Evolutionary conservation across 2,329 filamentous ascomycete genomes (phyloP).

Genomic region (Aspergillus novofumigatus): DNA sequence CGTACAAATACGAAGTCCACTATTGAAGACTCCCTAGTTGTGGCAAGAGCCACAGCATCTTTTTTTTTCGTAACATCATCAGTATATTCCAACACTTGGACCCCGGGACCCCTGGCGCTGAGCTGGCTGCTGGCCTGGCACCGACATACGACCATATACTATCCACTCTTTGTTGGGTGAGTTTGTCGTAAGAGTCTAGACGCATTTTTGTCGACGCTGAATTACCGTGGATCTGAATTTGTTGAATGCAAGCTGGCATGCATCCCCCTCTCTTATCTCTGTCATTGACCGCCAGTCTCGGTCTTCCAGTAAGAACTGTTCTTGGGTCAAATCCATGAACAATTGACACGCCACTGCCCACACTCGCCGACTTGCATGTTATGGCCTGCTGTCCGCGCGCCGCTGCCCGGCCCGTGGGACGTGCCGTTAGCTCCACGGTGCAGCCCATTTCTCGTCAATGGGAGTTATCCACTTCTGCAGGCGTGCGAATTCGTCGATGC

Average conservation of each 20-base stretch:
- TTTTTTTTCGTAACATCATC: background rate
- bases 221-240: slow-evolving; percentile 1
- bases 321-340: slow-evolving; percentile 15
- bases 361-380: slow-evolving; percentile 18
- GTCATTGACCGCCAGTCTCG: slow-evolving; percentile 20
- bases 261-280: background rate
- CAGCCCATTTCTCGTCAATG: slow-evolving; percentile 9
- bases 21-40: background rate
- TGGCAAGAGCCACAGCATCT: background rate
- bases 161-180: slow-evolving; percentile 1
- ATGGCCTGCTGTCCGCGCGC: slow-evolving; percentile 19
- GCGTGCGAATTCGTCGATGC: slow-evolving; percentile 16
- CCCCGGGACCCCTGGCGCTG: background rate
- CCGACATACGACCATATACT: background rate
- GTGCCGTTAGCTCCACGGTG: slow-evolving; percentile 20
- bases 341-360: slow-evolving; percentile 5
- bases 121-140: background rate
- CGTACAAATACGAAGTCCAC: background rate
- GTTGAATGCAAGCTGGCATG: slow-evolving; percentile 1
- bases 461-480: slow-evolving; percentile 19
- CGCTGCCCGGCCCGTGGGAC: slow-evolving; percentile 22
- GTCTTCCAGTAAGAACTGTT: slow-evolving; percentile 20
- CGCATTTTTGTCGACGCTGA: slow-evolving; percentile 5
- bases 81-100: background rate
- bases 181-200: slow-evolving; percentile 10